Percentiles rank a stretch among this genome's conserved stretches.
Conservation (phyloP, 2,329 filamentous ascomycete species). For the Sclerotinia spermophila region DNA sequence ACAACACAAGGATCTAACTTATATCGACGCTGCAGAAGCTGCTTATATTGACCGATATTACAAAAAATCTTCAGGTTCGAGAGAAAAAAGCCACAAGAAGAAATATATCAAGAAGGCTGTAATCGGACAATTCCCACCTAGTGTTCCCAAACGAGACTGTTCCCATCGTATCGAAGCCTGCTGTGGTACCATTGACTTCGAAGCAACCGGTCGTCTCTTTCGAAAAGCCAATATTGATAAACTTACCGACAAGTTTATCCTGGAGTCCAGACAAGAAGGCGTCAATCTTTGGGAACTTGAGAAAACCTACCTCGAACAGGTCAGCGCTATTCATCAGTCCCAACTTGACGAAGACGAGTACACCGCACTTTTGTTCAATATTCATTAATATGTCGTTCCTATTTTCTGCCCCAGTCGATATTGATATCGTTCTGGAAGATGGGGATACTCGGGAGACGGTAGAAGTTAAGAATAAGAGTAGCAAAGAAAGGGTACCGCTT, state of each 20-base stretch:
- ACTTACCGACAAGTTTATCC: not conserved
- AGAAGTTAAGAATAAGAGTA: constrained; percentile 98
- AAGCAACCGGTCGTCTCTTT: not conserved
- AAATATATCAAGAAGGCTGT: too few species aligned
- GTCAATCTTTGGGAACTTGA: not conserved
- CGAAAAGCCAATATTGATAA: not conserved
- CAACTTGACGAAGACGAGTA: not conserved
- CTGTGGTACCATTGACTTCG: not conserved
- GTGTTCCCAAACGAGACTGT: not conserved
- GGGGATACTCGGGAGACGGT: constrained; percentile 91
- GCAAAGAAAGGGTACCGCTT: constrained; percentile 90
- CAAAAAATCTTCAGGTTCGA: not conserved
- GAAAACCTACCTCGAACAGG: not conserved
- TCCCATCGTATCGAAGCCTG: not conserved
- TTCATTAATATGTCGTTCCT: constrained; percentile 77
- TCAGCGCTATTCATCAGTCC: not conserved
- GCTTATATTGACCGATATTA: not conserved
- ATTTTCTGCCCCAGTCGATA: constrained; percentile 97
- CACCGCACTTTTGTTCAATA: not conserved
- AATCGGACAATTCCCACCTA: not conserved
- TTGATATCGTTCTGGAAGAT: constrained; percentile 96
- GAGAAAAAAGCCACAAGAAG: too few species aligned
- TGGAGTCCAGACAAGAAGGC: not conserved
- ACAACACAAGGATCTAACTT: not conserved
- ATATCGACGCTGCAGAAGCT: not conserved